Conservation (phyloP, 345 rosid genomes). For the Acer yangbiense region DNA sequence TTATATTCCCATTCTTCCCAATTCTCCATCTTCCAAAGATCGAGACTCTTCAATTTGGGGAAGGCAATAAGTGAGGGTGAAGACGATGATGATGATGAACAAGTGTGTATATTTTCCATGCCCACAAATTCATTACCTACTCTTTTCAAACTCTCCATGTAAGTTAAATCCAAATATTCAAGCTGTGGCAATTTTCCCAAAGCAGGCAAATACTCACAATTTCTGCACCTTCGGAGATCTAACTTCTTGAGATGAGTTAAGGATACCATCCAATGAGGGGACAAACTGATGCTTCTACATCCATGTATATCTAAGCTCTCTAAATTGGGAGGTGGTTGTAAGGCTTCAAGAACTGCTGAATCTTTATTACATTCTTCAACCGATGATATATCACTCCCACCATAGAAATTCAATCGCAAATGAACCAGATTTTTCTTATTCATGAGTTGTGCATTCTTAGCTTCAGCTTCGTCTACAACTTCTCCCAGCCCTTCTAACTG, state of each 20-base stretch:
- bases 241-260: background rate
- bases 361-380: background rate
- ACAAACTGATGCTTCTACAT: background rate
- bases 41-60: background rate
- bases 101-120: background rate
- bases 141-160: background rate
- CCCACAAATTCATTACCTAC: background rate
- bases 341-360: background rate
- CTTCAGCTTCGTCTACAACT: background rate
- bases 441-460: background rate
- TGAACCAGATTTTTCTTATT: background rate
- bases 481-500: background rate
- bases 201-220: too few species aligned
- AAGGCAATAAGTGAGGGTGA: background rate
- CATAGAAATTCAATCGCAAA: too few species aligned
- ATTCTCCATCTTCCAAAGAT: background rate
- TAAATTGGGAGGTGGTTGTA: background rate
- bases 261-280: background rate
- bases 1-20: background rate
- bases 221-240: background rate
- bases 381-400: background rate
- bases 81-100: background rate
- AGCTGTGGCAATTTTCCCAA: background rate
- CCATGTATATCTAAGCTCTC: background rate
- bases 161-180: rapidly evolving